Evolutionary conservation across 2,329 filamentous ascomycete genomes (phyloP).

Genomic region (Diplodia sapinea): DNA sequence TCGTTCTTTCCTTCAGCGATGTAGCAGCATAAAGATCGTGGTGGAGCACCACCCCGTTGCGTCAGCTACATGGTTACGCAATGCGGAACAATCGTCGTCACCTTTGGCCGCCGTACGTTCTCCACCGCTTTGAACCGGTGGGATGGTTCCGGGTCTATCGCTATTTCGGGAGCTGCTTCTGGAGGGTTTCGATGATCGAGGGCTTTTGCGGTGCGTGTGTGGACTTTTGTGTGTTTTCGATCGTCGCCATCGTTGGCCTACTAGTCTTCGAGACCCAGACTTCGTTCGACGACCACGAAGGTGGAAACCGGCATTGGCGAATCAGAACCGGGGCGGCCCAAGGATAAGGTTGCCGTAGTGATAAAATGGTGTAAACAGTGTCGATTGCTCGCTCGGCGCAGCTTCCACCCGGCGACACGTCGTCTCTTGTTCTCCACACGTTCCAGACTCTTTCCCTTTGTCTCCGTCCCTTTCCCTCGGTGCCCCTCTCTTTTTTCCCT

Average conservation of each 20-base stretch:
- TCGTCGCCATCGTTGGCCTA: too few species aligned
- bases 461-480: too few species aligned
- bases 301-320: neutral
- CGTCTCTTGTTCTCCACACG: neutral
- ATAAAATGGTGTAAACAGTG: neutral
- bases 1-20: neutral
- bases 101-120: neutral
- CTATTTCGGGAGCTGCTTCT: neutral
- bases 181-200: neutral
- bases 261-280: too few species aligned
- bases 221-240: neutral
- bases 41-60: neutral
- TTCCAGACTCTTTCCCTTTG: neutral
- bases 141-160: neutral
- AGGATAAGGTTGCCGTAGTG: conserved; percentile 7
- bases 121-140: neutral
- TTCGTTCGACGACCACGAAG: neutral
- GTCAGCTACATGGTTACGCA: neutral
- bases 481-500: too few species aligned
- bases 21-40: neutral
- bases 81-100: neutral
- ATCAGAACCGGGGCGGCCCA: neutral
- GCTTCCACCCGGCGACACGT: neutral
- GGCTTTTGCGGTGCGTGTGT: neutral
- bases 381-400: too few species aligned